Evolutionary conservation across 495 filamentous ascomycete genomes (phyloP), one percentile per base, ranked within the genome.

Genomic region (Aspergillus cristatus): DNA sequence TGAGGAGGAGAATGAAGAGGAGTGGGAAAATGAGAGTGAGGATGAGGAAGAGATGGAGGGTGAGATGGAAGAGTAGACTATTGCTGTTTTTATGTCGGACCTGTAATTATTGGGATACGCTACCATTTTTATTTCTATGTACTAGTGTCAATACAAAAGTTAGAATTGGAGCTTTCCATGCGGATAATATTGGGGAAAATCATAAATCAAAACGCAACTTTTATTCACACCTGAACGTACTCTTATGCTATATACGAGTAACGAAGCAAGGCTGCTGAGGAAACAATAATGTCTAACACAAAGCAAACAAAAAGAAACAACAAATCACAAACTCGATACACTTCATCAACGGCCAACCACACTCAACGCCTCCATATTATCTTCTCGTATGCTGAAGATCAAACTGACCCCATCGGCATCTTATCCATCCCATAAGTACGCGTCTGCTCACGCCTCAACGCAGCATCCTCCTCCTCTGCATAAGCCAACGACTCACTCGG

Each of bases 381-480:
- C 20, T 8, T 24, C 20, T 24, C 20, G 8, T 24, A 4, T 4
- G 8, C 8, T 4, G 20, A 24, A 8, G 20, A 24, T 24, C 20
- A 65, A 42, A 58, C 62, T 24, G 46, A 31, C 8, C 50, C 58
- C 39, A 51, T 34, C 29, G 57, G 48, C 45, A 57, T 53, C 22
- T 45, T 40, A 26, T 56, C 52, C 35, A 39, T 22, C 1, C 49
- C 54, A 49, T 50, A 54, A 28, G 37, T 37, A 32, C 45, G 45
- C 2, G 54, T 37, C 34, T 48, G 38, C 34, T 66, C 57, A 17
- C 51, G 51, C 20, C 58, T 40, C 43, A 78, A 60, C 32, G 53
- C 60, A 17, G 69, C 75, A 64, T 79, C 75, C 40, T 79, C 76
- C 48, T 80, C 77, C 47, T 79, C 75, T 0, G 69, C 72, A 51